A percentile compares a stretch with the other conserved stretches of the same genome.
These are phyloP conservation scores for Plantago lanceolata DNA, from an alignment of 305 asterid species.

Conservation along the genomic window DNA sequence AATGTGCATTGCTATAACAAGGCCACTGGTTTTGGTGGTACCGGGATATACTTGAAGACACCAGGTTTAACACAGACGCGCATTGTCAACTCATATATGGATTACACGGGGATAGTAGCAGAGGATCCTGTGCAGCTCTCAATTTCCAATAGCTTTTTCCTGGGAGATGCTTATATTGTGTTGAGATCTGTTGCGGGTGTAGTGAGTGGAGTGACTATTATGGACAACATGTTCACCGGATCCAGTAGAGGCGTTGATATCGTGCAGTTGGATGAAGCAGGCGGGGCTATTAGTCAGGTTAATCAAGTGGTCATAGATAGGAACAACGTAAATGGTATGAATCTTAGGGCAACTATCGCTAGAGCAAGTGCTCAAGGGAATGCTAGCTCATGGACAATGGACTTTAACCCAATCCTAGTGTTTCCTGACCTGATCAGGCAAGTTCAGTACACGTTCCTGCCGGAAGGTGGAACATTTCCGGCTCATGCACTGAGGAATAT, in stretches of 20 bases:
- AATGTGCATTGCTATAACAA: conserved; percentile 91
- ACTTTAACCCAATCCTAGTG: conserved; percentile 55
- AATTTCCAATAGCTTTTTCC: conserved; percentile 56
- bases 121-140: conserved; percentile 89
- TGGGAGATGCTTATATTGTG: conserved; percentile 60
- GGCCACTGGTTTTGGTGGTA: conserved; percentile 73
- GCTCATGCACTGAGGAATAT: conserved; percentile 51
- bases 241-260: conserved; percentile 45
- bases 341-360: conserved; percentile 53
- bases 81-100: conserved; percentile 67
- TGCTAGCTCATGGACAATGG: conserved; percentile 58
- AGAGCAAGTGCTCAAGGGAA: conserved; percentile 42
- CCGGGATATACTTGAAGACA: conserved; percentile 56
- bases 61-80: conserved; percentile 76
- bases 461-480: conserved; percentile 44
- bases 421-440: conserved; percentile 54
- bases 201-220: conserved; percentile 57
- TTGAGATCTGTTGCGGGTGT: conserved; percentile 59
- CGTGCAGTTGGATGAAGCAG: conserved; percentile 48
- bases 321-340: conserved; percentile 67
- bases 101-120: conserved; percentile 74
- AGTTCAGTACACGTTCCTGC: conserved; percentile 61
- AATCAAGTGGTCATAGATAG: conserved; percentile 59
- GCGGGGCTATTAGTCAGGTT: conserved; percentile 37
- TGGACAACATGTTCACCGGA: conserved; percentile 79